Percentiles rank a stretch among this genome's conserved stretches.
Evolutionary conservation across 176 grass and related monocot species (phyloP).

Genomic region (Musa schizocarpa): DNA sequence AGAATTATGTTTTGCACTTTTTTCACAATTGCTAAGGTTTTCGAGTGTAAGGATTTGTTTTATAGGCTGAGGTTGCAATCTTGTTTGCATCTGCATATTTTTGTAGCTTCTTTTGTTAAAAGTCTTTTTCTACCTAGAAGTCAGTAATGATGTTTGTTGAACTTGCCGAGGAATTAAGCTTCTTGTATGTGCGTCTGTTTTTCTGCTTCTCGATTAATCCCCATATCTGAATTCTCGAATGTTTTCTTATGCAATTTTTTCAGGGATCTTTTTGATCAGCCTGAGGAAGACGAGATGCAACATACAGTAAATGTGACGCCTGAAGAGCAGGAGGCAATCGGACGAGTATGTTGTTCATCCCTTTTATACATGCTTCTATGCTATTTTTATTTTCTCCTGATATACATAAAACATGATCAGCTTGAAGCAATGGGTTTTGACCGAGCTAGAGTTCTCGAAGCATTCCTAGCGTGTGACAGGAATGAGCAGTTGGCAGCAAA

Average conservation of each 20-base stretch:
- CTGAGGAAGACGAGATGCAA: conserved; percentile 81
- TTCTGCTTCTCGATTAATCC: neutral
- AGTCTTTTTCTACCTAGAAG: too few species aligned
- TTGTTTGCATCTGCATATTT: neutral
- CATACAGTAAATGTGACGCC: conserved; percentile 80
- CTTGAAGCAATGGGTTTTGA: conserved; percentile 94
- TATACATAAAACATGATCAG: conserved; percentile 20
- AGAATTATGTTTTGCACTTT: too few species aligned
- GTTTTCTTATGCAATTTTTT: neutral
- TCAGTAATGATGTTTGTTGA: too few species aligned
- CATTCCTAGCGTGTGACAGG: conserved; percentile 89
- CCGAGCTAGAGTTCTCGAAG: conserved; percentile 64
- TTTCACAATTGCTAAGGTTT: too few species aligned
- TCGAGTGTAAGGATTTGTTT: too few species aligned
- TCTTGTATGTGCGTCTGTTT: neutral
- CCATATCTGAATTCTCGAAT: neutral
- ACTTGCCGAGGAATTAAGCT: too few species aligned
- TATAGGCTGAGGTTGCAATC: neutral
- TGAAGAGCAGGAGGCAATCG: conserved; percentile 82
- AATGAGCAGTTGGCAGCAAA: conserved; percentile 86
- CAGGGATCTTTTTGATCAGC: conserved; percentile 72
- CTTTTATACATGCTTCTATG: neutral
- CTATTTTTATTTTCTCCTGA: neutral
- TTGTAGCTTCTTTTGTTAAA: neutral
- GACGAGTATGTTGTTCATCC: conserved; percentile 43